phyloP scores from a whole-genome alignment of 192 early-diverging fungal species.

The Backusella circina region DNA sequence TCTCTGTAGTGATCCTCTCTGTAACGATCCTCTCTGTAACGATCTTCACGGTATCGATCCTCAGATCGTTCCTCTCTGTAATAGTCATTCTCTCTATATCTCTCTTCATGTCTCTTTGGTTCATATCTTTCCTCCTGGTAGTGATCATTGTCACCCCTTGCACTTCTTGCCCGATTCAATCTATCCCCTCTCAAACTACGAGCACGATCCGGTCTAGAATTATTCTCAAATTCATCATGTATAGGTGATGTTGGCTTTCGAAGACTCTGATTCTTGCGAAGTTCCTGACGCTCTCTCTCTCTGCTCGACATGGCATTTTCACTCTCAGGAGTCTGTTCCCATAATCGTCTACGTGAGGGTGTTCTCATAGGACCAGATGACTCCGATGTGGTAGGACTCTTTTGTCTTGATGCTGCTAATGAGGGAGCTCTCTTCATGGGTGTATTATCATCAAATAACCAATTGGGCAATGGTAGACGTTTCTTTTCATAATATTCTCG shows the following conservation, averaged over 20 bases:
- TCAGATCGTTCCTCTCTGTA: neutral
- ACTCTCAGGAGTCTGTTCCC: neutral
- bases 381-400: neutral
- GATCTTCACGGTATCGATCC: neutral
- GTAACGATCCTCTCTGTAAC: neutral
- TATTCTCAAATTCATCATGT: neutral
- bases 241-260: neutral
- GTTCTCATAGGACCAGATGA: neutral
- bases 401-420: neutral
- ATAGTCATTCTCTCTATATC: neutral
- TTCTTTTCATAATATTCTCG: slow-evolving; percentile 54
- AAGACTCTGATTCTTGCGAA: neutral
- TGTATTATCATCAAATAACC: slow-evolving; percentile 20
- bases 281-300: slow-evolving; percentile 12
- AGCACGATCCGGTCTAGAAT: neutral
- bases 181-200: neutral
- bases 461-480: slow-evolving; percentile 27
- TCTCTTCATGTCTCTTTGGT: neutral
- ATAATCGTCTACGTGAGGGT: slow-evolving; percentile 7
- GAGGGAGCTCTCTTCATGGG: neutral
- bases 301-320: neutral
- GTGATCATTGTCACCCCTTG: neutral
- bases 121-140: neutral
- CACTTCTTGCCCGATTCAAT: neutral
- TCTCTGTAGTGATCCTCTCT: neutral